Percentiles rank a stretch among this genome's conserved stretches.
Conservation (phyloP, 441 rosid genomes). For the Euphorbia celastroides region DNA sequence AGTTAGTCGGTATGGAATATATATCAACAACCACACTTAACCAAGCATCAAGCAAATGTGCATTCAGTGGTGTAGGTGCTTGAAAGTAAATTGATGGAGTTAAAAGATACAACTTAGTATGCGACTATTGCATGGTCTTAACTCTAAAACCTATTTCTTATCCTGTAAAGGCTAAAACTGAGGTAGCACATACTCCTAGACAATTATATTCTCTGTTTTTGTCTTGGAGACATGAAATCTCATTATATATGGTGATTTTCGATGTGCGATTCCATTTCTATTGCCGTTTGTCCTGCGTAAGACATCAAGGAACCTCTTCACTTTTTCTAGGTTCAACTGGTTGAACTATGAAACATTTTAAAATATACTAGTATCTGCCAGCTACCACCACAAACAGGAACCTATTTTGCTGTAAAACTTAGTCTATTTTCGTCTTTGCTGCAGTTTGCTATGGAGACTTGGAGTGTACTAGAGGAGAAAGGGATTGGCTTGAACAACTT, state of each 20-base stretch:
- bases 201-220: too few relatives aligned
- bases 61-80: too few relatives aligned
- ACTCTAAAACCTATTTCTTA: neutral
- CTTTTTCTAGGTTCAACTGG: neutral
- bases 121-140: too few relatives aligned
- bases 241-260: too few relatives aligned
- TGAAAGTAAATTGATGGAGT: neutral
- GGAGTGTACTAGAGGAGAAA: constrained; percentile 61
- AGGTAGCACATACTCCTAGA: too few relatives aligned
- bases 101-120: neutral
- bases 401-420: constrained; percentile 13
- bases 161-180: neutral
- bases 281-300: too few relatives aligned
- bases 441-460: constrained; percentile 92
- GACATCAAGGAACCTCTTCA: neutral
- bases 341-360: neutral
- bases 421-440: constrained; percentile 24
- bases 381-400: too few relatives aligned
- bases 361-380: too few relatives aligned
- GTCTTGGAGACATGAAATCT: too few relatives aligned
- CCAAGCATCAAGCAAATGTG: neutral
- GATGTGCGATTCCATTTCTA: too few relatives aligned
- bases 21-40: neutral
- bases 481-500: constrained; percentile 36
- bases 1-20: neutral